phyloP scores from a whole-genome alignment of 352 stramenopile species.

The Saprolegnia parasitica region DNA sequence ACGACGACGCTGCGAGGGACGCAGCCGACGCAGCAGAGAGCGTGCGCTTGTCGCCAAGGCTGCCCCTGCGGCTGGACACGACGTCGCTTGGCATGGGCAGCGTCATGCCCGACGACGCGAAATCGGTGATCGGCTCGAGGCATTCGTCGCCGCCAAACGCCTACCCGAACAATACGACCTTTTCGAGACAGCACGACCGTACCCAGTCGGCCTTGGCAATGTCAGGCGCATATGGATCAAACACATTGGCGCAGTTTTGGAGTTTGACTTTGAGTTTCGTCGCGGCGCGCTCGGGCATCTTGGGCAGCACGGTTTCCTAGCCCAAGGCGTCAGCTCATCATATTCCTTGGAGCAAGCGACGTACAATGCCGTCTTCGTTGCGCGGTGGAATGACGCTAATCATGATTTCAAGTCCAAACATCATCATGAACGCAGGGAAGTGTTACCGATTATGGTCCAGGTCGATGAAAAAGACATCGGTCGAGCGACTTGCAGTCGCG shows the following conservation, averaged over 20 bases:
- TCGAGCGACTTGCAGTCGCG: conserved; percentile 54
- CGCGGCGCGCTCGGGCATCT: conserved; percentile 66
- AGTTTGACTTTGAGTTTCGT: conserved; percentile 60
- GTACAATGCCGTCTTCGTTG: conserved; percentile 54
- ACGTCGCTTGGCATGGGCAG: conserved; percentile 46
- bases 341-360: conserved; percentile 17
- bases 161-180: conserved; percentile 38
- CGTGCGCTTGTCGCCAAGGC: conserved; percentile 1
- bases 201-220: conserved; percentile 72
- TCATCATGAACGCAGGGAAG: no score
- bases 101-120: conserved; percentile 60
- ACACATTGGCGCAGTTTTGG: conserved; percentile 58
- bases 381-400: conserved; percentile 64
- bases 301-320: conserved; percentile 36
- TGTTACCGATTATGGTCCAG: conserved; percentile 90
- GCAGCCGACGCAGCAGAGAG: background rate
- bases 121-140: conserved; percentile 70
- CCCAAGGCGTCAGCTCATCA: conserved; percentile 14
- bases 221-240: conserved; percentile 64
- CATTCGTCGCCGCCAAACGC: conserved; percentile 78
- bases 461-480: conserved; percentile 91
- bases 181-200: background rate
- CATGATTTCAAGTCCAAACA: no score
- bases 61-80: background rate
- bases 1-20: background rate